These are phyloP conservation scores for Penicillium salamii DNA, from an alignment of 495 filamentous ascomycete genomes.

Conservation along the genomic window DNA sequence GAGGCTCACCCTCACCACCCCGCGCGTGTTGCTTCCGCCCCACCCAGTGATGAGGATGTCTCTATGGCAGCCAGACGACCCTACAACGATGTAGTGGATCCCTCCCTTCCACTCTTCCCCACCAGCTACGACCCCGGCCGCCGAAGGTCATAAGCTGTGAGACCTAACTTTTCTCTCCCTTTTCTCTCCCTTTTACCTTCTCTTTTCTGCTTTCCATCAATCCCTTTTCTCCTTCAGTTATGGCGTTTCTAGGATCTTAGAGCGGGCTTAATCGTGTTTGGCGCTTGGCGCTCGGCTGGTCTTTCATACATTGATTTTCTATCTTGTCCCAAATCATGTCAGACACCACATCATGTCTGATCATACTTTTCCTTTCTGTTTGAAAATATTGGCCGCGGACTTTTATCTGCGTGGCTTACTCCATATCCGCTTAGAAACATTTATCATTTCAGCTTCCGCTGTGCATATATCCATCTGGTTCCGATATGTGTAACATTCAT, in stretches of 20 bases:
- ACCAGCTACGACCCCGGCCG: conserved; percentile 12
- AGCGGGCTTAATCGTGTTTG: neutral
- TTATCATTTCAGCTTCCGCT: neutral
- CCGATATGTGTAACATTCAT: no score
- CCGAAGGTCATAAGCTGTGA: conserved; percentile 1
- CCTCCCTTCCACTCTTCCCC: conserved; percentile 58
- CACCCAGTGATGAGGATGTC: conserved; percentile 46
- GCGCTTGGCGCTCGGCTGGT: conserved; percentile 1
- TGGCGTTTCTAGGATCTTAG: neutral
- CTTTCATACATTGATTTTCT: neutral
- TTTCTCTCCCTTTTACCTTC: neutral
- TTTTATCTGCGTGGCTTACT: neutral
- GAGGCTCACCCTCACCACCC: conserved; percentile 66
- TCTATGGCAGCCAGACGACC: conserved; percentile 24
- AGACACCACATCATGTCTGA: neutral
- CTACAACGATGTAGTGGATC: conserved; percentile 42
- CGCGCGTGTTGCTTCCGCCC: conserved; percentile 72
- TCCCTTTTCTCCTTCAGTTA: no score
- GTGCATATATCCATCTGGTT: neutral
- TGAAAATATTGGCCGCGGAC: neutral
- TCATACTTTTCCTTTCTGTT: neutral
- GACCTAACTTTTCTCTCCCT: no score
- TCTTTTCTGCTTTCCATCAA: no score
- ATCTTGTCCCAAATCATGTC: neutral
- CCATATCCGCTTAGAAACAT: neutral